Evolutionary conservation across 2,329 filamentous ascomycete genomes (phyloP), one percentile per base, ranked within the genome.

Genomic region (Penicillium sp.): DNA sequence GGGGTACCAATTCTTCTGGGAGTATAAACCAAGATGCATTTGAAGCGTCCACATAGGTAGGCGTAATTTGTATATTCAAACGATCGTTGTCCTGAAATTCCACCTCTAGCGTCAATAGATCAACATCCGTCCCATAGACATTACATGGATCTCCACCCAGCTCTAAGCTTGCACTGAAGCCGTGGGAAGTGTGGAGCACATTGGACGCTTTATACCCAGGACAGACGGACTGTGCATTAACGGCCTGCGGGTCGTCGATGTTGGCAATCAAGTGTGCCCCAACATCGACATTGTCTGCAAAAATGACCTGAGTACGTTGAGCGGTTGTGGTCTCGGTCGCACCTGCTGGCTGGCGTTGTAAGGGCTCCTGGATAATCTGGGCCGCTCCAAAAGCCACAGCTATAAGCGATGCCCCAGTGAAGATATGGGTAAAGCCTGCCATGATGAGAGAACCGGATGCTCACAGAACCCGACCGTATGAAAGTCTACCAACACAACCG

Each of bases 71-170:
- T 54, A 95, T 81, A 59, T 89, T 88, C 46, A 95, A 75, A 1
- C 91, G 84, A 67, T 91, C 85, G 17, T 78, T 76, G 5, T 85
- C 83, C 71, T 91, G 87, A 67, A 89, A 90, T 69, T 89, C 85
- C 13, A 95, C 88, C 3, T 86, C 84, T 35, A 96, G 79, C 41
- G 83, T 84, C 53, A 96, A 79, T 5, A 84, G 79, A 26, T 88
- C 82, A 30, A 96, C 80, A 71, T 96, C 92, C 7, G 84, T 89
- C 0, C 92, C 92, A 66, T 94, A 96, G 23, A 87, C 85, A 75
- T 94, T 90, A 80, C 92, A 88, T 31, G 85, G 73, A 23, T 78
- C 67, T 3, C 85, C 86, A 44, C 84, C 84, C 57, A 88, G 72
- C 0, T 69, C 77, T 67, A 88, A 70, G 5, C 76, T 80, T 7